Conservation (phyloP, 176 grass and related monocot genomes). For the Puya raimondii region DNA sequence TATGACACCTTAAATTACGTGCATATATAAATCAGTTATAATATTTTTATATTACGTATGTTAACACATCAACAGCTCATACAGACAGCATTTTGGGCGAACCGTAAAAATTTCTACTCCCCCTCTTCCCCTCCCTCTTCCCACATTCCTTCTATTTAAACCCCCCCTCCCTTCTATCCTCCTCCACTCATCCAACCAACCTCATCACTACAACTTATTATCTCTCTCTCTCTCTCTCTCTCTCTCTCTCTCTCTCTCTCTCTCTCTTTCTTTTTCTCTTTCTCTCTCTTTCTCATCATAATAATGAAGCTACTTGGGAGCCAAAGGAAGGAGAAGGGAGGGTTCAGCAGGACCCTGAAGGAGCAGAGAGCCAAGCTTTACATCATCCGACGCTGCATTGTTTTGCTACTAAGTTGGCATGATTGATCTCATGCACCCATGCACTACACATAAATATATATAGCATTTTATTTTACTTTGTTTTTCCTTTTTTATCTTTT, state of each 20-base stretch:
- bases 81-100: no score
- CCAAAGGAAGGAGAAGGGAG: slow-evolving; percentile 20
- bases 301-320: slow-evolving; percentile 22
- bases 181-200: not conserved
- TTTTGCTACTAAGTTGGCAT: slow-evolving; percentile 34
- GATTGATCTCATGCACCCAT: slow-evolving; percentile 9
- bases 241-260: no score
- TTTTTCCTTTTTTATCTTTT: not conserved
- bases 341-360: slow-evolving; percentile 26
- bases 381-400: slow-evolving; percentile 23
- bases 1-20: no score
- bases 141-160: not conserved
- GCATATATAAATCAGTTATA: no score
- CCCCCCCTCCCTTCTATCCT: not conserved
- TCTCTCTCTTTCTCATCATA: not conserved
- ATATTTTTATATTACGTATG: no score
- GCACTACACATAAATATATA: no score
- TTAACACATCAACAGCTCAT: no score
- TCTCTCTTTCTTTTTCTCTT: no score
- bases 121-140: not conserved
- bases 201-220: not conserved
- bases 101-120: no score
- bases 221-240: not conserved
- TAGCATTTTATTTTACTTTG: not conserved
- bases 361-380: slow-evolving; percentile 32